Evolutionary conservation across 305 asterid species (phyloP).

Genomic region (Fraxinus floribunda): DNA sequence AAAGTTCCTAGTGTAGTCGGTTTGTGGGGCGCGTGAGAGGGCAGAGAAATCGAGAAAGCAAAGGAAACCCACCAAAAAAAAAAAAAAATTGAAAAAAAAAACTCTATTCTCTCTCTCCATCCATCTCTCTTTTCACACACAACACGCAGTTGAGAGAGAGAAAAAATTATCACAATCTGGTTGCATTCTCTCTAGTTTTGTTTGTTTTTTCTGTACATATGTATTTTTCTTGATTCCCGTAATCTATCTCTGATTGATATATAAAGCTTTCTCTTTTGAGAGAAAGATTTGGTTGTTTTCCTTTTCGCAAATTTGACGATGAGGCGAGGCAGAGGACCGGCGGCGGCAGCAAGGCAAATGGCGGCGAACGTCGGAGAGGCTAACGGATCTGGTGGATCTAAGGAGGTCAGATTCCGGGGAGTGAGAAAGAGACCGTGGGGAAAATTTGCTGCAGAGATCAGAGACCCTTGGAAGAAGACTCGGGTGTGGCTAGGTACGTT

Average conservation of each 20-base stretch:
- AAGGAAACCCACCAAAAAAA: not conserved
- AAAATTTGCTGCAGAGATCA: conserved; percentile 40
- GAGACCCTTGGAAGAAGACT: conserved; percentile 44
- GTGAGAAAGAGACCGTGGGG: conserved; percentile 46
- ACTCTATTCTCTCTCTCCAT: conserved; percentile 2
- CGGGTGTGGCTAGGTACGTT: conserved; percentile 44
- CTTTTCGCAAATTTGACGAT: conserved; percentile 27
- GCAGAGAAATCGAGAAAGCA: conserved; percentile 37
- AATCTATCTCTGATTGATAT: conserved; percentile 9
- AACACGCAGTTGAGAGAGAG: conserved; percentile 39
- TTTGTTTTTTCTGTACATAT: conserved; percentile 24
- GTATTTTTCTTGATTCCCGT: conserved; percentile 2
- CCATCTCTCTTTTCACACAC: conserved; percentile 23
- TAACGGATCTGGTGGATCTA: conserved; percentile 38
- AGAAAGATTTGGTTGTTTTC: not conserved
- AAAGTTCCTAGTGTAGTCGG: conserved; percentile 36
- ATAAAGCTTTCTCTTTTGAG: not conserved
- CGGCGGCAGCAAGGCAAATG: conserved; percentile 18
- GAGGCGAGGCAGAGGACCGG: conserved; percentile 50
- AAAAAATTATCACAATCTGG: conserved; percentile 21
- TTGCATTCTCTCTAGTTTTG: conserved; percentile 19
- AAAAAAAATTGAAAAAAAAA: not conserved
- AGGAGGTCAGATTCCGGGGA: conserved; percentile 37
- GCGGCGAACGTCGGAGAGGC: conserved; percentile 6
- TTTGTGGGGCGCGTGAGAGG: conserved; percentile 36